Evolutionary conservation across 257 asterid genomes (phyloP), one percentile per base, ranked within the genome.

Genomic region (Asclepias syriaca): DNA sequence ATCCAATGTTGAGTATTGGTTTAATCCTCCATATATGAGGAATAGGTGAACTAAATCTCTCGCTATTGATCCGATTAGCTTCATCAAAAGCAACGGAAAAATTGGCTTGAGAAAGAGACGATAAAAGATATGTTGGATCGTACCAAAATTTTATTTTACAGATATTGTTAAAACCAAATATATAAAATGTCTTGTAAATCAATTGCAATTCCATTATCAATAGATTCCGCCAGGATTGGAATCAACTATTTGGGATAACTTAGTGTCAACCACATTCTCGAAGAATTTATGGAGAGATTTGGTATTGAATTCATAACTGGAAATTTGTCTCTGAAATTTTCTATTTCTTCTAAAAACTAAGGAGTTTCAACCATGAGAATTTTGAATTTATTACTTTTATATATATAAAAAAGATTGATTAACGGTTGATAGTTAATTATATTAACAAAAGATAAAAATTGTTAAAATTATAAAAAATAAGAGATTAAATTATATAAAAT

Each of bases 161-260:
- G 0, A 89, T 71, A 69, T 87, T 89, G 37, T 89, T 93, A 48
- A 89, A 87, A 0, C 91, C 83, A 18, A 89, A 89, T 1, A 91
- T 73, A 71, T 89, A 89, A 1, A 89, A 73, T 6, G 37, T 89
- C 93, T 63, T 85, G 90, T 8, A 89, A 48, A 79, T 89, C 93
- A 0, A 87, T 37, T 9, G 74, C 78, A 1, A 40, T 51, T 13
- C 55, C 50, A 5, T 49, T 5, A 0, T n/a, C 72, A 1, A 85
- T 86, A 0, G 93, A 84, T 19, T 43, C 65, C 1, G 5, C 34
- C 48, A 88, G 72, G 9, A 83, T 59, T 0, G 92, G 92, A 59
- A 88, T 16, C 0, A 88, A 53, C 0, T 90, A 85, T 0, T 76
- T n/a, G 56, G 0, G 76, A 45, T 0, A 88, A 75, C 56, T 86